A percentile compares a stretch with the other conserved stretches of the same genome.
phyloP scores from a whole-genome alignment of 495 filamentous ascomycete genomes.

The Glutinoglossum americanum region DNA sequence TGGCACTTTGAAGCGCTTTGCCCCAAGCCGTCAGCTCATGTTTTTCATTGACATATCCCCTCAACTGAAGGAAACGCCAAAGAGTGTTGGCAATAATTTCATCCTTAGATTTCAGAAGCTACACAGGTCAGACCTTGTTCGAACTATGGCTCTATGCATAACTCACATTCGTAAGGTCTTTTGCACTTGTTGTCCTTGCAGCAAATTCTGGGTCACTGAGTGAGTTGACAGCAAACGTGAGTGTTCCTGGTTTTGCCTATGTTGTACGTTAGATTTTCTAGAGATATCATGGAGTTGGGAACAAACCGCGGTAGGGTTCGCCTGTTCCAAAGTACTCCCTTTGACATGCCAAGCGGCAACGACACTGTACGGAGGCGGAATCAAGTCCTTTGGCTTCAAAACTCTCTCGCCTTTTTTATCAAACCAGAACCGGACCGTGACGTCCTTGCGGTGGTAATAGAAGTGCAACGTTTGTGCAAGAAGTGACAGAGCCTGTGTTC shows the following conservation, averaged over 20 bases:
- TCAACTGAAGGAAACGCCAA: slow-evolving; percentile 76
- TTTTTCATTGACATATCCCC: slow-evolving; percentile 58
- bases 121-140: neutral
- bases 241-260: slow-evolving; percentile 27
- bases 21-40: slow-evolving; percentile 78
- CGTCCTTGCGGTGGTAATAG: slow-evolving; percentile 57
- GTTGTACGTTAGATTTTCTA: neutral
- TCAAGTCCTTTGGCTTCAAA: slow-evolving; percentile 30
- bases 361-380: slow-evolving; percentile 33
- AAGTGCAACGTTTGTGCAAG: slow-evolving; percentile 58
- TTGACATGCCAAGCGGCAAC: slow-evolving; percentile 58
- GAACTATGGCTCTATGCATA: neutral
- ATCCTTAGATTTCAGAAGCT: slow-evolving; percentile 34
- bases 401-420: slow-evolving; percentile 41
- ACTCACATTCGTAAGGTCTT: slow-evolving; percentile 4
- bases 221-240: slow-evolving; percentile 33
- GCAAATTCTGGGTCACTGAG: slow-evolving; percentile 44
- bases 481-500: slow-evolving; percentile 52
- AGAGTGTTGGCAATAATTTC: slow-evolving; percentile 56
- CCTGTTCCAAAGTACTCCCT: slow-evolving; percentile 25
- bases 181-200: slow-evolving; percentile 32
- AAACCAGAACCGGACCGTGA: slow-evolving; percentile 70
- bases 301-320: slow-evolving; percentile 8
- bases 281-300: neutral
- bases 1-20: slow-evolving; percentile 44